These are phyloP conservation scores for Prototheca stagnorum DNA, from an alignment of 163 green algal species.

Conservation along the genomic window DNA sequence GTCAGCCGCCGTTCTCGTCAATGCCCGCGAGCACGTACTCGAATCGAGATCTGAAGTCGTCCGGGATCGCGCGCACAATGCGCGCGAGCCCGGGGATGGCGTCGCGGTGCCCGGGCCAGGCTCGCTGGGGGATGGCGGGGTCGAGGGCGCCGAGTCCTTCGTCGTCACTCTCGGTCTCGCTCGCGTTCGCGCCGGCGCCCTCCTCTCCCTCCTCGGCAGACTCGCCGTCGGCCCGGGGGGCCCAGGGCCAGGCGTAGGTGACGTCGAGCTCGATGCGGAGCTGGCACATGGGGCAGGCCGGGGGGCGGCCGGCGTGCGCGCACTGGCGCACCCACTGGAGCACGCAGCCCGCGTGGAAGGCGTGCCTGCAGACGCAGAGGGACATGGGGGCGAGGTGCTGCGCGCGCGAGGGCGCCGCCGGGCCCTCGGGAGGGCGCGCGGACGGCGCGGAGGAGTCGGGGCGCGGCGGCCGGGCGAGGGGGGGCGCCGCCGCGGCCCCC, in stretches of 20 bases:
- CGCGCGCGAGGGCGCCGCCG: too few species aligned
- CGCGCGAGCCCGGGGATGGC: too few species aligned
- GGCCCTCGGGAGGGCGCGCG: not conserved
- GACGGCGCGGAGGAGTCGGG: not conserved
- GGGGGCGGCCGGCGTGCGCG: not conserved
- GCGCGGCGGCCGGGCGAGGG: not conserved
- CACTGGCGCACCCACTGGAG: conserved; percentile 68
- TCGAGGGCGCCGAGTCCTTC: not conserved
- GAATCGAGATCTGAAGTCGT: too few species aligned
- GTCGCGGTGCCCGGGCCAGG: too few species aligned
- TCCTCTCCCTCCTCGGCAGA: too few species aligned
- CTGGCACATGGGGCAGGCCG: not conserved
- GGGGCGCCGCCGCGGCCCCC: not conserved
- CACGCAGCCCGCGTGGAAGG: conserved; percentile 40
- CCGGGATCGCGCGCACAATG: too few species aligned
- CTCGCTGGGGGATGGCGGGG: too few species aligned
- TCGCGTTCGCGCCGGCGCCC: too few species aligned
- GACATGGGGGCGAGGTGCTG: conserved; percentile 5
- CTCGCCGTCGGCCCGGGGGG: not conserved
- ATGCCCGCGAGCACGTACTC: too few species aligned
- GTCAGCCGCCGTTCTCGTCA: too few species aligned
- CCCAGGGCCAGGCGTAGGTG: not conserved
- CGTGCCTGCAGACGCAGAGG: conserved; percentile 29
- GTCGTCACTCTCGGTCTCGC: too few species aligned
- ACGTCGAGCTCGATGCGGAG: not conserved